Evolutionary conservation across 345 rosid species (phyloP), one percentile per base, ranked within the genome.

Genomic region (Salix purpurea): DNA sequence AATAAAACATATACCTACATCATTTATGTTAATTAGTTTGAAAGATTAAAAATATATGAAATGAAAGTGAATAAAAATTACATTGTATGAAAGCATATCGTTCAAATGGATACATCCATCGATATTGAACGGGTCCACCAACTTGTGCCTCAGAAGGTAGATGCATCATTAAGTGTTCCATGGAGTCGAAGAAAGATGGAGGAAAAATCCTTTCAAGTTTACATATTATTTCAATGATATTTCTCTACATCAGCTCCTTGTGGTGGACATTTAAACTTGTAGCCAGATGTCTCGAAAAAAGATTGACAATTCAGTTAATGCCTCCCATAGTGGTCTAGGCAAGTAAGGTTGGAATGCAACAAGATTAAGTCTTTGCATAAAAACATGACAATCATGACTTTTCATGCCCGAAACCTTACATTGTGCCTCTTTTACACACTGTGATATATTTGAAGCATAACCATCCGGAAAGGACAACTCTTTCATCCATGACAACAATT

Each of bases 21-120:
- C 40, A 37, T 37, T 37, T 1, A 37, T 16, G 54, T 56, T n/a
- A 58, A 7, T 72, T 18, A 8, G 42, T 54, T 18, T 26, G 2
- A 26, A 30, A 52, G 9, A 26, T 0, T 11, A 11, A 13, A 1
- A 0, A 50, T 7, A 16, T 4, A 36, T 30, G 1, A 2, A 2
- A 14, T 71, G 50, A 5, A 24, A 12, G 4, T 48, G 7, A 34
- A 71, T 71, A 30, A 15, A 19, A 28, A 19, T 28, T 52, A 21
- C 4, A 36, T 72, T 3, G 19, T 18, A 2, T 6, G 8, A 37
- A 6, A 6, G 30, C 40, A 52, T n/a, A 74, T 61, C 58, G n/a
- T 19, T 74, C 77, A 74, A 74, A 37, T 21, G 77, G 69, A n/a
- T 74, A 61, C 77, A 74, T 74, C 77, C 58, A 74, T n/a, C 69